These are phyloP conservation scores for Malus fusca DNA, from an alignment of 306 rosid species.

Conservation along the genomic window DNA sequence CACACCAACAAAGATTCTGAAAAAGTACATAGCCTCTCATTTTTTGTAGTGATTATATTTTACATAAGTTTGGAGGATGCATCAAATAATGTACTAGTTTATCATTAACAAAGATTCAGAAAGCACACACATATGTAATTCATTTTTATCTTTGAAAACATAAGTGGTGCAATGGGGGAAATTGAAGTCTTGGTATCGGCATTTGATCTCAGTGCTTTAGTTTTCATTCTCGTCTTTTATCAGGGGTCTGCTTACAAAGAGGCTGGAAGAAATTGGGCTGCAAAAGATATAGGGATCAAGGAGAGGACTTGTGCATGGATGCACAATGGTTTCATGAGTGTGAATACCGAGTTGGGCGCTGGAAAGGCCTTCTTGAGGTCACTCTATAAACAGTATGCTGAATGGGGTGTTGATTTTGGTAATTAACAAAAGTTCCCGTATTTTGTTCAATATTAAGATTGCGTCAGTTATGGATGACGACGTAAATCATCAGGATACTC, in stretches of 20 bases:
- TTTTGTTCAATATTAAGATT: background rate
- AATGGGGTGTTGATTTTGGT: constrained; percentile 97
- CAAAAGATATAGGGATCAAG: constrained; percentile 68
- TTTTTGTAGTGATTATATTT: background rate
- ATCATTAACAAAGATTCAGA: background rate
- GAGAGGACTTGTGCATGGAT: constrained; percentile 85
- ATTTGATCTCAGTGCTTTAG: constrained; percentile 9
- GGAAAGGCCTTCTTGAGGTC: constrained; percentile 86
- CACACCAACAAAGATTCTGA: background rate
- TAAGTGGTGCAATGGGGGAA: background rate
- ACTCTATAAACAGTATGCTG: constrained; percentile 73
- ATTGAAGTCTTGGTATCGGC: background rate
- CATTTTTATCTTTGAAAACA: background rate
- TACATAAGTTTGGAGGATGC: background rate
- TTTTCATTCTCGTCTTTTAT: constrained; percentile 11
- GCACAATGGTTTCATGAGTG: constrained; percentile 89
- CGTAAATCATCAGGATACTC: constrained; percentile 1
- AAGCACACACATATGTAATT: background rate
- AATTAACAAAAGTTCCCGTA: constrained; percentile 23
- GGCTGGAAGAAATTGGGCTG: constrained; percentile 64
- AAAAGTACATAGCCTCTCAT: background rate
- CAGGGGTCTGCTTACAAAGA: constrained; percentile 66
- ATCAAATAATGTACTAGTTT: background rate
- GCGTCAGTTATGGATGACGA: background rate
- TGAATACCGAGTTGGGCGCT: constrained; percentile 67